Conservation (phyloP, 176 grass and related monocot genomes). For the Triticum urartu region DNA sequence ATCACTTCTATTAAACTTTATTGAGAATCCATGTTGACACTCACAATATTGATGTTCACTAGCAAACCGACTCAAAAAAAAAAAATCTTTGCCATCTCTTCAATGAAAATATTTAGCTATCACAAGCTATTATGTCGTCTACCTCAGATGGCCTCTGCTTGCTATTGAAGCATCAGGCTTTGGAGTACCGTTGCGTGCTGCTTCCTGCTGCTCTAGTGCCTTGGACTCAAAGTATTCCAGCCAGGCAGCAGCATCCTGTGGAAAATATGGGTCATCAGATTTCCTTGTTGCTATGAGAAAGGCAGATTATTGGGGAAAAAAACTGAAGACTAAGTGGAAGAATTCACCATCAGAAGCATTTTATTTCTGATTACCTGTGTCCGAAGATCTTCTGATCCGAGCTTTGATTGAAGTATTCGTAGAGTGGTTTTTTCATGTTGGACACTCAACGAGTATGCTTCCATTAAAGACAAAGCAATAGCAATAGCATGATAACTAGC, state of each 20-base stretch:
- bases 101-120: conserved; percentile 27
- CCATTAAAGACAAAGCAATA: conserved; percentile 98
- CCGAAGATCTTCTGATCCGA: conserved; percentile 97
- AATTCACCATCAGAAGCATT: background rate
- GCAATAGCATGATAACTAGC: conserved; percentile 99
- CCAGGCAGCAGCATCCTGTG: conserved; percentile 97
- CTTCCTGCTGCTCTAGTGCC: conserved; percentile 98
- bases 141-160: conserved; percentile 98
- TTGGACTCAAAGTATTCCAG: conserved; percentile 98
- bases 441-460: conserved; percentile 98
- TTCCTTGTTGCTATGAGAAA: conserved; percentile 34
- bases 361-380: conserved; percentile 61
- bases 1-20: conserved; percentile 22
- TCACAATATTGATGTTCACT: conserved; percentile 11
- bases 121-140: conserved; percentile 29
- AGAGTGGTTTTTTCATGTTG: conserved; percentile 99
- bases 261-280: conserved; percentile 32
- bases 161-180: conserved; percentile 99
- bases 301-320: conserved; percentile 10
- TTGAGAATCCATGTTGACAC: background rate
- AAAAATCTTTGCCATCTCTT: conserved; percentile 8
- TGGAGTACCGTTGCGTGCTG: conserved; percentile 95
- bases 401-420: conserved; percentile 93
- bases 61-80: conserved; percentile 16
- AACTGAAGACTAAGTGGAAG: conserved; percentile 9